Percentiles rank a stretch among this genome's conserved stretches.
Evolutionary conservation across 805 yeast species (phyloP).

Genomic region (Saturnispora sanitii): DNA sequence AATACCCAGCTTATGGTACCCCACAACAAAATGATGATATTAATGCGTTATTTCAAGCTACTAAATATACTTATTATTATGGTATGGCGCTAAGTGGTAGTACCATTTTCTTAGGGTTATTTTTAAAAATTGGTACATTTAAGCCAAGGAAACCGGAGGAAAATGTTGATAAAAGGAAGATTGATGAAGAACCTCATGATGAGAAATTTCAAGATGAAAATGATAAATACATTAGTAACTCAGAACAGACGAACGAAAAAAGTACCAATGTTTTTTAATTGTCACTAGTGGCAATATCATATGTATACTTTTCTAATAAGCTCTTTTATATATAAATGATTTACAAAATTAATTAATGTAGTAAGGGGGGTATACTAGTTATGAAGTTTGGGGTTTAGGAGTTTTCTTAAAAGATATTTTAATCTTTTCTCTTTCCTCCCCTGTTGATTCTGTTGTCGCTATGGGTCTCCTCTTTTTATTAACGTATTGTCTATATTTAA

Average conservation of each 20-base stretch:
- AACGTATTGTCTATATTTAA: slow-evolving; percentile 51
- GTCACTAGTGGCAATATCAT: too few species aligned
- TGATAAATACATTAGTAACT: too few species aligned
- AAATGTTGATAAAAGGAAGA: not conserved
- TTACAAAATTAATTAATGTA: too few species aligned
- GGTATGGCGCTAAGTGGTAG: slow-evolving; percentile 29
- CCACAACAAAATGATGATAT: slow-evolving; percentile 17
- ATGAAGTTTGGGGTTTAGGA: too few species aligned
- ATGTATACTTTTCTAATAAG: too few species aligned
- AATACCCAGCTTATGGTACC: slow-evolving; percentile 25
- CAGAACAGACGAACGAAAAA: too few species aligned
- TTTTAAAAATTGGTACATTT: slow-evolving; percentile 30
- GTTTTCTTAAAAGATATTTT: not conserved
- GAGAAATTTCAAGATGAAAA: not conserved
- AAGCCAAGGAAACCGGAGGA: slow-evolving; percentile 14
- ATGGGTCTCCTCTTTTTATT: slow-evolving; percentile 48
- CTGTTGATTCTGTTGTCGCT: slow-evolving; percentile 36
- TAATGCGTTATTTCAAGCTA: slow-evolving; percentile 24
- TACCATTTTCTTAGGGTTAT: slow-evolving; percentile 25
- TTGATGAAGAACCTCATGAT: not conserved
- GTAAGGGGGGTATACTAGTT: too few species aligned
- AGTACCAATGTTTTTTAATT: too few species aligned
- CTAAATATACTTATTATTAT: slow-evolving; percentile 31
- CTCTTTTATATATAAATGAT: too few species aligned
- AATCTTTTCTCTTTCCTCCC: slow-evolving; percentile 7